Evolutionary conservation across 2,329 filamentous ascomycete genomes (phyloP).

Genomic region (Fusarium solani-melongenae): DNA sequence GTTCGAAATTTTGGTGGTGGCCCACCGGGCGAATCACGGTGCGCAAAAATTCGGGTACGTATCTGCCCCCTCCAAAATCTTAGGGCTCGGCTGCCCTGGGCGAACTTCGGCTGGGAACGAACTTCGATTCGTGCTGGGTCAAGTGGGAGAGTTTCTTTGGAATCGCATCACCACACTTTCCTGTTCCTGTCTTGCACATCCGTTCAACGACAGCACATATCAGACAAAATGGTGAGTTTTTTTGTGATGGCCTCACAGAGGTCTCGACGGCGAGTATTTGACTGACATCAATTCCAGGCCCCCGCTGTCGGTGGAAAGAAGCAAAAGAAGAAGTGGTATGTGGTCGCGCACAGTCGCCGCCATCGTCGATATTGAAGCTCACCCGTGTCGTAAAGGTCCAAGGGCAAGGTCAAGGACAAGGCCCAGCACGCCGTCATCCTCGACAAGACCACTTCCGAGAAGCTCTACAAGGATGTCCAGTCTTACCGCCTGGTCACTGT

Average conservation of each 20-base stretch:
- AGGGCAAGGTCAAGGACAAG: constrained; percentile 97
- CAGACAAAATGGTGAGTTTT: constrained; percentile 58
- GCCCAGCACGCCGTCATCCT: constrained; percentile 99
- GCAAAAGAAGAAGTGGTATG: constrained; percentile 63
- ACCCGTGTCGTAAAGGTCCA: constrained; percentile 47
- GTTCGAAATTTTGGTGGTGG: constrained; percentile 53
- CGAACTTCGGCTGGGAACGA: constrained; percentile 41
- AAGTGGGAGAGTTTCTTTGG: constrained; percentile 45
- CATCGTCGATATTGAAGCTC: constrained; percentile 19
- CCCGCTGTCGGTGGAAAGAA: constrained; percentile 61
- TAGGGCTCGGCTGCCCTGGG: constrained; percentile 58
- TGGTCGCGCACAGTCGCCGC: constrained; percentile 27
- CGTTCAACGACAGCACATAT: constrained; percentile 55
- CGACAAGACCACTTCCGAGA: constrained; percentile 97
- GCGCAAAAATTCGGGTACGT: constrained; percentile 42
- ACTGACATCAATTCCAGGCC: constrained; percentile 49
- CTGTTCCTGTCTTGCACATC: constrained; percentile 49
- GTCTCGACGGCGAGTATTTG: constrained; percentile 21
- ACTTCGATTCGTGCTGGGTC: constrained; percentile 25
- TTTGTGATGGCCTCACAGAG: constrained; percentile 14
- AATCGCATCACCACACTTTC: constrained; percentile 42
- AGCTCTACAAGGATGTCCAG: constrained; percentile 99
- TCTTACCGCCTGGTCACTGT: constrained; percentile 99
- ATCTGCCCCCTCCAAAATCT: constrained; percentile 45
- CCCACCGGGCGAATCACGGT: constrained; percentile 50